Evolutionary conservation across 2,329 filamentous ascomycete genomes (phyloP).

Genomic region (Trichophyton mentagrophytes): DNA sequence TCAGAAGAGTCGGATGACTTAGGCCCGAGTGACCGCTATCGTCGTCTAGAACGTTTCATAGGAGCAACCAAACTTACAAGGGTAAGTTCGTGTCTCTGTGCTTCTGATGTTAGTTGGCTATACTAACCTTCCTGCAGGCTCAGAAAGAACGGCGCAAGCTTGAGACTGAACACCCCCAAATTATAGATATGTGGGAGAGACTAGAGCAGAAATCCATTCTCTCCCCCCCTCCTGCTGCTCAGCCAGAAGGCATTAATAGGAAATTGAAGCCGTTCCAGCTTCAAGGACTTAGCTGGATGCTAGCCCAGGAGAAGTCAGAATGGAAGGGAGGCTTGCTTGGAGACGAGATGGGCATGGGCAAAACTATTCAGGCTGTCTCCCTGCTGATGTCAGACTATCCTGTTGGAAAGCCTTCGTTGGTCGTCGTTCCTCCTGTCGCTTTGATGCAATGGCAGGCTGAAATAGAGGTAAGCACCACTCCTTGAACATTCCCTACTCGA

Average conservation of each 20-base stretch:
- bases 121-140: slow-evolving; percentile 19
- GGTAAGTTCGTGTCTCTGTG: too few species aligned
- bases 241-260: slow-evolving; percentile 66
- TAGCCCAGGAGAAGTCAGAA: slow-evolving; percentile 66
- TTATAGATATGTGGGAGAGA: slow-evolving; percentile 74
- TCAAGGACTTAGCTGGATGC: slow-evolving; percentile 91
- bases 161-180: slow-evolving; percentile 61
- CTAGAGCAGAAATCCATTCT: slow-evolving; percentile 57
- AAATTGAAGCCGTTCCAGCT: slow-evolving; percentile 87
- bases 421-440: slow-evolving; percentile 83
- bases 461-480: slow-evolving; percentile 42
- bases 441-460: slow-evolving; percentile 90
- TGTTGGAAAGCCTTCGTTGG: slow-evolving; percentile 65
- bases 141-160: slow-evolving; percentile 52
- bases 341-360: slow-evolving; percentile 97
- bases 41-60: too few species aligned
- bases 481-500: neutral
- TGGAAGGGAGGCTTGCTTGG: slow-evolving; percentile 86
- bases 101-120: too few species aligned
- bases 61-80: too few species aligned
- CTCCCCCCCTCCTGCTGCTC: slow-evolving; percentile 49
- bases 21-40: too few species aligned
- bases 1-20: too few species aligned
- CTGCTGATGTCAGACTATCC: slow-evolving; percentile 97
- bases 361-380: slow-evolving; percentile 95